Evolutionary conservation across 1,139 yeast species (phyloP), one percentile per base, ranked within the genome.

Genomic region (Yamadazyma pseudoaaseri): DNA sequence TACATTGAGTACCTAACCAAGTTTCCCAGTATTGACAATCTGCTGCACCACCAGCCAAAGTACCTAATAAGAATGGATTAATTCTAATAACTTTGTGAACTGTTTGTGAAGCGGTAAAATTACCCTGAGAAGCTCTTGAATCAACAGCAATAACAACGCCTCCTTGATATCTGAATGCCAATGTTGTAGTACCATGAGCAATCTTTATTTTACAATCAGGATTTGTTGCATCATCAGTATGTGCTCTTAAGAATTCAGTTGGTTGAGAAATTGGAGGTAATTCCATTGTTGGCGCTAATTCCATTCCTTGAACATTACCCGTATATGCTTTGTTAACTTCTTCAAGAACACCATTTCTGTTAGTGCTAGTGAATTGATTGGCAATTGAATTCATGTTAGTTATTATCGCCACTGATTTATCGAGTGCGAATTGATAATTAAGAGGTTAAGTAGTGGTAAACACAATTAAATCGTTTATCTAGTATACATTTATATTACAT

Each of bases 31-130:
- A 94, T 62, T 94, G 98, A 73, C 99, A 92, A 65, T 92, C 99
- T 17, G 98, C 98, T 33, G 99, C 99, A 70, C 97, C 97, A 65
- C 99, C 99, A 23, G 99, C 99, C 97, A 92, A 82, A 20, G 99
- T 92, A 46, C 99, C 99, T 51, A 92, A 74, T 48, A 92, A 66
- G 56, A 86, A 85, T 34, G 97, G 97, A 62, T 94, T 94, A 65
- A 92, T 92, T 60, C 92, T 92, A 56, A 92, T 90, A 34, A 92
- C 98, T 64, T 92, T 92, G 65, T 92, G 90, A 45, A 92, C 99
- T 2, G 97, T 89, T 62, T 90, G 97, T 16, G 97, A 89, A 11
- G 97, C 98, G 52, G 94, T 84, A 97, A 97, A 92, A 54, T 85
- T 83, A 35, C 98, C 98, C 9, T 95, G 96, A n/a, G 97, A 86